Base-by-base conservation (phyloP, 2,329 filamentous ascomycete genomes). In the Pyricularia sp. region DNA sequence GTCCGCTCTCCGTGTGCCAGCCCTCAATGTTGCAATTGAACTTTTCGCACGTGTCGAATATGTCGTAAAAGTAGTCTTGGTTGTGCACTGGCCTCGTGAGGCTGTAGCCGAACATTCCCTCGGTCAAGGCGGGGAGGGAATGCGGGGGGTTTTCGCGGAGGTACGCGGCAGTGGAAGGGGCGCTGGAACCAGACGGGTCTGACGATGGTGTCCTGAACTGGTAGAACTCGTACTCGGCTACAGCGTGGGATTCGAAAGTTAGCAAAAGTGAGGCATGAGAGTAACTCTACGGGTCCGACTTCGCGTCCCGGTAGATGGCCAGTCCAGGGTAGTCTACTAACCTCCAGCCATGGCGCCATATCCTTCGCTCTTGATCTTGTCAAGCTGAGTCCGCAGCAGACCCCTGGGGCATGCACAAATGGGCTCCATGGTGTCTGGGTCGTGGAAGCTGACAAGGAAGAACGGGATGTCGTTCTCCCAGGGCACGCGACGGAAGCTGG, bases 81-180 rank as follows among this genome's bases (percentile, higher is more conserved):
- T 97, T 97, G 76, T 96, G 92, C 1, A 94, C 87, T 0, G 94
- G 92, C 26, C 93, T 85, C 11, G 92, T 97, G 72, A 97, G 82
- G 72, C 92, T 95, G 82, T 97, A 97, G 70, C 93, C 94, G 75
- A 97, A 97, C 94, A 97, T 97, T 75, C 94, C 94, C 76, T 97
- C 92, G 10, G 94, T 97, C 67, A 97, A 81, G 28, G 91, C 83
- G 0, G 92, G 92, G 10, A 97, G 85, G n/a, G 88, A 79, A 66
- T 90, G 82, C 17, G 91, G 88, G 0, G 92, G 86, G 77, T 96
- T 93, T 7, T 90, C 82, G 74, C 87, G 85, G 55, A 96, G 86
- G 78, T 92, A 97, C 9, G 85, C 81, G 28, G 92, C 91, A 0
- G 92, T 91, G 0, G 91, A 89, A 33, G 89, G 88, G 10, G 85